Evolutionary conservation across 345 rosid species (phyloP), one percentile per base, ranked within the genome.

Genomic region (Xanthoceras sorbifolium): DNA sequence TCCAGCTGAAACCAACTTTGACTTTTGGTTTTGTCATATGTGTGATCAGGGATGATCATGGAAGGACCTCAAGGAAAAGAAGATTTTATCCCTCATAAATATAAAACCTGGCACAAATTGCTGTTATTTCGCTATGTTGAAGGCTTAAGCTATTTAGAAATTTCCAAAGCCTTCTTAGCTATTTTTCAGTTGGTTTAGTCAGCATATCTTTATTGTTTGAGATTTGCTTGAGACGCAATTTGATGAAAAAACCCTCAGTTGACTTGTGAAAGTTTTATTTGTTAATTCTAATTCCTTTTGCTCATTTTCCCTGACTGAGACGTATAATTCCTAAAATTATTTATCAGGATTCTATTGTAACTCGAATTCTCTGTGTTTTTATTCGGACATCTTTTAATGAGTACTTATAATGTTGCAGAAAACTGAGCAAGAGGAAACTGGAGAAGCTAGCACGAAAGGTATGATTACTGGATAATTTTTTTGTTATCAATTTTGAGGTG

Each of bases 371-470:
- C 54, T 11, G 42, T 42, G 17, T 12, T 68, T 66, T 66, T 18
- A 34, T 9, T 26, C 8, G 34, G 31, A 6, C 48, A 22, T 18
- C 7, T 40, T 64, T 62, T 75, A 20, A 23, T 44, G 20, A 67
- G 6, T 40, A 38, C 50, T 70, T 72, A 48, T 71, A 26, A 59
- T 50, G 4, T 86, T 85, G 81, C 89, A 97, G 99, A 97, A 92
- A 91, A 88, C 76, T 74, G 99, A 96, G 88, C 83, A 86, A 65
- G 97, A 94, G 86, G n/a, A 96, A 94, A 81, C 76, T 96, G 76
- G 95, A 94, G 87, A 94, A 93, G 90, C 83, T 87, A 67, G 98
- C 99, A 11, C 86, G 88, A 73, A 90, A 92, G 98, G 99, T 96
- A 86, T 75, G 77, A 32, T 38, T 1, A 26, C 10, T 5, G 29